Evolutionary conservation across 2,329 filamentous ascomycete species (phyloP), one percentile per base, ranked within the genome.

Genomic region (Magnaporthales sp.): DNA sequence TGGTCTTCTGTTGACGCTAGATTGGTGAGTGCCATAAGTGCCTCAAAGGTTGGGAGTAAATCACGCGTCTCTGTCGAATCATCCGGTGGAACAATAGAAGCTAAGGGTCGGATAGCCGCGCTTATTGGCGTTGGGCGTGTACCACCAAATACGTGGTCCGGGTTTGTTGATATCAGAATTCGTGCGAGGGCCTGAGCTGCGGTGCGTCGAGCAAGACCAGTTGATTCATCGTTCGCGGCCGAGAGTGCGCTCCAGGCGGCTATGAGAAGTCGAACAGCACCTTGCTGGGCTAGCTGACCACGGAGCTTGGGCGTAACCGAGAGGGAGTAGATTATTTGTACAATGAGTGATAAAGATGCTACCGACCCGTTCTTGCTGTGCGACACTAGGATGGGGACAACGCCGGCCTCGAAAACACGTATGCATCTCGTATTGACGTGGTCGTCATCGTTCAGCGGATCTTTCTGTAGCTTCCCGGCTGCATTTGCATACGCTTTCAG

Each of bases 401-500:
- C 79, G 9, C 90, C 91, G 0, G 90, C 89, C 31, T 94, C 88
- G 68, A 98, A 91, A 13, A 97, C 84, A 11, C 84, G 85, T 74
- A 86, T 87, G 76, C 94, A 97, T 27, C 95, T 88, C 68, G 84
- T 83, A 19, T 86, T 82, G 38, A 96, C 93, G 70, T 91, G 87
- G 2, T 89, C 82, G 67, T 96, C 89, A 68, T 93, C 86, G 67
- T 95, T 89, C 0, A 96, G 81, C 8, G 87, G 86, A 73, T 93
- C 87, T 0, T 84, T 80, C 2, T 83, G 79, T 0, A 84, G 74
- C 68, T 86, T 85, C 73, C 92, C 93, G 5, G 89, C 88, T 0
- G 92, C 91, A 74, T 96, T 92, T 15, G 95, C 95, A 73, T 98
- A 99, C 2, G 93, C 92, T 80, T 96, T 97, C 61, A 99, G 84